These are phyloP conservation scores for Cyclanthera cordifolia DNA, from an alignment of 306 rosid genomes.

Conservation along the genomic window DNA sequence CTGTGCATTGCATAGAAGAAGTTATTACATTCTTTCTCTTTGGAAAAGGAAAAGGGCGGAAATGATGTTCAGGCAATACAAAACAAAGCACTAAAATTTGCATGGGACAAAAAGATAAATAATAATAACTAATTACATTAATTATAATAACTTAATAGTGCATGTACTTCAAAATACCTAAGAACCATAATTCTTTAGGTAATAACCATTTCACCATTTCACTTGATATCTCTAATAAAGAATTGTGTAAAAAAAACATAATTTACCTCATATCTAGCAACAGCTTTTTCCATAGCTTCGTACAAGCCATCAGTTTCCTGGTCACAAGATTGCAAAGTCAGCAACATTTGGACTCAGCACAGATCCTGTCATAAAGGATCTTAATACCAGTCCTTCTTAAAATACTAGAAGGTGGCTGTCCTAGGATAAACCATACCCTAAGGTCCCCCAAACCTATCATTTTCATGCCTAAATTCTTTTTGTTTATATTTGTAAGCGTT, in stretches of 20 bases:
- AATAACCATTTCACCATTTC: slow-evolving; percentile 6
- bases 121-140: neutral
- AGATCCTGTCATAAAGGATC: slow-evolving; percentile 49
- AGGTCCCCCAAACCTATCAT: too few species aligned
- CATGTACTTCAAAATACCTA: neutral
- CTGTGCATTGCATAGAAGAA: slow-evolving; percentile 36
- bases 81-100: neutral
- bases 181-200: neutral
- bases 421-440: slow-evolving; percentile 26
- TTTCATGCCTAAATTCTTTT: neutral
- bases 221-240: neutral
- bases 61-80: neutral
- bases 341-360: slow-evolving; percentile 56
- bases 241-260: neutral
- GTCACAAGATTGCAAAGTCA: slow-evolving; percentile 88
- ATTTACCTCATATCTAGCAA: slow-evolving; percentile 84
- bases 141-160: neutral
- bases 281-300: slow-evolving; percentile 79
- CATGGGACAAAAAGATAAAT: neutral
- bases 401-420: slow-evolving; percentile 29
- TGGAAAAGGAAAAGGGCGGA: neutral
- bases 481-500: neutral
- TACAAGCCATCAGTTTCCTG: slow-evolving; percentile 88
- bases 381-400: slow-evolving; percentile 44
- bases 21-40: neutral